Evolutionary conservation across 75 land plant genomes (phyloP).

Genomic region (Selaginella tamariscina): DNA sequence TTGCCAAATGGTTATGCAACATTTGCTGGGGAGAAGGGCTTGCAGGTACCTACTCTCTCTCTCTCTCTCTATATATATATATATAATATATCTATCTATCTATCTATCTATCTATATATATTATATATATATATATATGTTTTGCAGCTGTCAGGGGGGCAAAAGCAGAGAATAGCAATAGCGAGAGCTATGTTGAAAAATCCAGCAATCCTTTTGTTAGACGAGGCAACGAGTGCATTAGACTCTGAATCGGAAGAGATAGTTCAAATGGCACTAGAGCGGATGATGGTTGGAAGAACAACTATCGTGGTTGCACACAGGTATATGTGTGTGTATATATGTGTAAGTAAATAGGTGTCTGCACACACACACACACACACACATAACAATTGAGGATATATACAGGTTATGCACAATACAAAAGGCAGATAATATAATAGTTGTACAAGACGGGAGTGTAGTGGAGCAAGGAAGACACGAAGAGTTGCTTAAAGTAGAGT

Average conservation of each 20-base stretch:
- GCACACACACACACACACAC: too few relatives aligned
- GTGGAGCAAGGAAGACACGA: neutral
- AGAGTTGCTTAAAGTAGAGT: neutral
- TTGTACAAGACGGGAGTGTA: neutral
- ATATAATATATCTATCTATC: too few relatives aligned
- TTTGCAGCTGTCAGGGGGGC: conserved; percentile 28
- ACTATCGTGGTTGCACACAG: neutral
- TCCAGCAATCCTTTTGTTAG: neutral
- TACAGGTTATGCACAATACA: neutral
- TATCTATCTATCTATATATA: too few relatives aligned
- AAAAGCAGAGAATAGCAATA: neutral
- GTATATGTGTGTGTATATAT: neutral
- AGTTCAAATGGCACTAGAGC: neutral
- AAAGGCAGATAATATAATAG: too few relatives aligned
- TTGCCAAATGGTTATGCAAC: conserved; percentile 17
- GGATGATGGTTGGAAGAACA: neutral
- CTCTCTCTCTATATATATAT: too few relatives aligned
- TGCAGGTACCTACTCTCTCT: too few relatives aligned
- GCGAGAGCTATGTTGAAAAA: neutral
- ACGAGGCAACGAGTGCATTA: neutral
- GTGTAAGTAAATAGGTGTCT: too few relatives aligned
- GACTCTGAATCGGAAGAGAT: neutral
- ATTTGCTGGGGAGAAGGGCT: conserved; percentile 25
- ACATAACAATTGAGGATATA: neutral
- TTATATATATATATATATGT: too few relatives aligned